Evolutionary conservation across 768 basidiomycete genomes (phyloP).

Genomic region (Kwoniella shandongensis): DNA sequence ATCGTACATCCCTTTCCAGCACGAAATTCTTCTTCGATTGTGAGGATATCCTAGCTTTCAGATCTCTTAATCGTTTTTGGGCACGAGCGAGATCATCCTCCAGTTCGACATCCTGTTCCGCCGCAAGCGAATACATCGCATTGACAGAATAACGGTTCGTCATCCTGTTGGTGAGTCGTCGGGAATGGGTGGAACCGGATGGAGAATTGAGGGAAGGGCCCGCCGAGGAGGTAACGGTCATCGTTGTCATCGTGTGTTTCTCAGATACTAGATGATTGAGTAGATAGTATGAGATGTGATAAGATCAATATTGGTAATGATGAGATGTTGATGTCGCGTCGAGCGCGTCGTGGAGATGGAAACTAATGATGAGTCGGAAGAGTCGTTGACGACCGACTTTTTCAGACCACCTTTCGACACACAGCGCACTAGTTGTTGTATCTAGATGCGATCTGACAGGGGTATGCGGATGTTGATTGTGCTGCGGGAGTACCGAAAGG

Average conservation of each 20-base stretch:
- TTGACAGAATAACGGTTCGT: slow-evolving; percentile 96
- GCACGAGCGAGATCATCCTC: slow-evolving; percentile 97
- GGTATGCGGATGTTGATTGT: too few species aligned
- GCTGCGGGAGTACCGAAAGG: neutral
- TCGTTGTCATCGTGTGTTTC: slow-evolving; percentile 16
- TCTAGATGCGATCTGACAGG: neutral
- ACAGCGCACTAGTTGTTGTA: neutral
- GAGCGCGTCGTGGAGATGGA: too few species aligned
- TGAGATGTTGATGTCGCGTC: too few species aligned
- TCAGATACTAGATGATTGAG: too few species aligned
- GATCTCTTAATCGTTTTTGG: slow-evolving; percentile 92
- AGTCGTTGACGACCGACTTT: neutral
- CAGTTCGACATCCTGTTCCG: slow-evolving; percentile 96
- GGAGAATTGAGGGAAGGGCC: slow-evolving; percentile 14
- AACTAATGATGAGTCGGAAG: too few species aligned
- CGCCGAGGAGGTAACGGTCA: slow-evolving; percentile 21
- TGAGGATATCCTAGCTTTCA: slow-evolving; percentile 94
- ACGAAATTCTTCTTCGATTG: slow-evolving; percentile 99
- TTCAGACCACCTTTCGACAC: neutral
- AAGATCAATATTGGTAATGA: too few species aligned
- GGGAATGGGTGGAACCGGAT: slow-evolving; percentile 14
- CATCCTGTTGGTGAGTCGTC: slow-evolving; percentile 66
- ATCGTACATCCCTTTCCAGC: slow-evolving; percentile 95
- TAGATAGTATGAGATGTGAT: too few species aligned
- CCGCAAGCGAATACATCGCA: slow-evolving; percentile 94